These are phyloP conservation scores for Diplosphaera chodatii DNA, from an alignment of 139 green algal species.

Conservation along the genomic window DNA sequence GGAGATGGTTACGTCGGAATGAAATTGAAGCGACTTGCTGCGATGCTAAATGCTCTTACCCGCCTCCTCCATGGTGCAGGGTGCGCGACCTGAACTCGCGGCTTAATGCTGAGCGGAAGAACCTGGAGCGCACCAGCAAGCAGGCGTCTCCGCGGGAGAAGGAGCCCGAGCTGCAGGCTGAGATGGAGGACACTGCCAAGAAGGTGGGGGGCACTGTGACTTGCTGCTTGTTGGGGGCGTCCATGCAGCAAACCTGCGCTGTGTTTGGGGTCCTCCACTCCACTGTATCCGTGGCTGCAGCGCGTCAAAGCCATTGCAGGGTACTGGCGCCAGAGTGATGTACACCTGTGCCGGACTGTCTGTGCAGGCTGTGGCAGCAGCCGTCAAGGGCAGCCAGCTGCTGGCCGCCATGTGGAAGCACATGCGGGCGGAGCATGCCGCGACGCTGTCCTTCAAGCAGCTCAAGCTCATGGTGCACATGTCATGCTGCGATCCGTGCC, in stretches of 20 bases:
- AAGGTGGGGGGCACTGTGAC: too few species aligned
- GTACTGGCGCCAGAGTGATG: too few species aligned
- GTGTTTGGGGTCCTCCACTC: too few species aligned
- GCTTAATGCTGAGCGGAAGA: not conserved
- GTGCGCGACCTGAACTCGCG: not conserved
- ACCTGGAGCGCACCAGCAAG: conserved; percentile 8
- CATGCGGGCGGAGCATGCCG: not conserved
- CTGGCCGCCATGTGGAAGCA: not conserved
- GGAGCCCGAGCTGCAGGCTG: conserved; percentile 14
- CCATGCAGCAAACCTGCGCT: too few species aligned
- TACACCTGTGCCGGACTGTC: too few species aligned
- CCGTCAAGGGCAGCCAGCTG: not conserved
- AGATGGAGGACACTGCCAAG: conserved; percentile 8
- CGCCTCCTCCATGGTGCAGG: conserved; percentile 18
- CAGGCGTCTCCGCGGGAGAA: conserved; percentile 28
- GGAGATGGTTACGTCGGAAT: too few species aligned
- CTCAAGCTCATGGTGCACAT: not conserved
- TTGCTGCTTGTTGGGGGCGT: too few species aligned
- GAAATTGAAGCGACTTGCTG: too few species aligned
- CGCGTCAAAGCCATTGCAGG: too few species aligned
- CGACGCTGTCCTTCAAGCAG: not conserved
- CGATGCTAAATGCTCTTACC: too few species aligned
- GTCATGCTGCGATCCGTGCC: too few species aligned
- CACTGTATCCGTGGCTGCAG: too few species aligned
- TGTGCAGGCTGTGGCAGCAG: not conserved